Evolutionary conservation across 148 eudicot genomes (phyloP), one percentile per base, ranked within the genome.

Genomic region (Fagopyrum homotropicum): DNA sequence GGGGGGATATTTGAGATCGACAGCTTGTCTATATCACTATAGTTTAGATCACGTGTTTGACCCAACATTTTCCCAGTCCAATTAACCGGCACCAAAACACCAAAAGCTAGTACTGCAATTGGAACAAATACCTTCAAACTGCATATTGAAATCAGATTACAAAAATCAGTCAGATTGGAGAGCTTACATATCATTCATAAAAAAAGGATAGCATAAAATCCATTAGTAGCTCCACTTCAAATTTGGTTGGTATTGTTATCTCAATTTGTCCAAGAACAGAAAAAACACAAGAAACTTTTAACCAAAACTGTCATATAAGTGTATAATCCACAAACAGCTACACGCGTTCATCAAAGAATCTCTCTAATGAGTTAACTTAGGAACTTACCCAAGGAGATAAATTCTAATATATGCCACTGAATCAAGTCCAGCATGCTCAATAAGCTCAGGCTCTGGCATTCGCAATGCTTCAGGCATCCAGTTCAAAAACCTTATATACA

Each of bases 111-210:
- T 70, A 82, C 48, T 48, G 96, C 78, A 59, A 92, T 92, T 4
- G 99, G 99, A 79, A 90, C 94, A 88, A 96, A 96, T 77, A 96
- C 89, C 80, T 96, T 96, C 91, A 96, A 87, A 63, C 99, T 96
- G 98, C 88, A 86, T 9, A 79, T 66, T 40, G 70, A 45, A 64
- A 64, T 35, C 70, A 35, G 46, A 30, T 4, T 64, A 64, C 45
- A 64, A 9, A 35, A 6, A 64, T 57, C 63, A 57, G 63, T 26
- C 29, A 57, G 29, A 57, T 12, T 64, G 8, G 29, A 64, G 45
- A 29, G 22, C 10, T 29, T 61, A 61, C 14, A 30, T 40, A 1
- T 40, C 70, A 35, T 64, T 29, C 35, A 45, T n/a, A 35, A 9
- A 26, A 26, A 30, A 30, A 5, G 4, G 10, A 7, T 60, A 19